Conservation (phyloP, 768 basidiomycete genomes). For the Tulasnella sp. region DNA sequence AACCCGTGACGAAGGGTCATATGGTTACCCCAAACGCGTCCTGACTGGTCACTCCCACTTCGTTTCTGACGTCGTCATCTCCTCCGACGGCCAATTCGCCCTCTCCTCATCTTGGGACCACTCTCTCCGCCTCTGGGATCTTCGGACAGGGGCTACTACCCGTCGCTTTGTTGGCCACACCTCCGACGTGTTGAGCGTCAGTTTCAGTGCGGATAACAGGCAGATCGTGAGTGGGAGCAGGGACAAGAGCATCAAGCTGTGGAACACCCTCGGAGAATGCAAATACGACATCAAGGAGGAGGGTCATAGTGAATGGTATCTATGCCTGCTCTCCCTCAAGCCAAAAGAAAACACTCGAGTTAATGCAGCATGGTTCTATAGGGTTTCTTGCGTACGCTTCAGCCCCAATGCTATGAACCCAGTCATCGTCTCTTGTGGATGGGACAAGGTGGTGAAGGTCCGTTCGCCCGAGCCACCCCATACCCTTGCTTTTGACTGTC, state of each 20-base stretch:
- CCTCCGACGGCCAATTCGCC: conserved; percentile 98
- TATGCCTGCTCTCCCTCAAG: conserved; percentile 2
- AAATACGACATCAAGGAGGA: conserved; percentile 99
- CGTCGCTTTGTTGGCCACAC: conserved; percentile 97
- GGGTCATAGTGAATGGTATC: conserved; percentile 87
- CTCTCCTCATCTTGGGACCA: conserved; percentile 99
- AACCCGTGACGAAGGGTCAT: conserved; percentile 81
- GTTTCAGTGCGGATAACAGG: conserved; percentile 98
- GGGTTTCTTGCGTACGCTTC: conserved; percentile 99
- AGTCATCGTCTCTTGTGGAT: conserved; percentile 96
- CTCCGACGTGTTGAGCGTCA: conserved; percentile 95
- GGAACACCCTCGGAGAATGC: conserved; percentile 99
- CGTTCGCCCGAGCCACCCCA: neutral
- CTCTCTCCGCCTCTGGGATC: conserved; percentile 98
- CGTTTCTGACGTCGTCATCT: conserved; percentile 96
- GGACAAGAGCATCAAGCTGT: conserved; percentile 96
- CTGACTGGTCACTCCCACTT: conserved; percentile 99
- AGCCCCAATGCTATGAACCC: conserved; percentile 96
- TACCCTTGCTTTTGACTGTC: conserved; percentile 6
- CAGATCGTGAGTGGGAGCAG: conserved; percentile 98
- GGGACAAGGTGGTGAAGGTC: conserved; percentile 99
- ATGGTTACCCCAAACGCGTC: conserved; percentile 95
- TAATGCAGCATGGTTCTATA: conserved; percentile 24
- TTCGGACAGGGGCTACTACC: conserved; percentile 93
- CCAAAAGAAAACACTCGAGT: neutral